Evolutionary conservation across 352 stramenopile species (phyloP), one percentile per base, ranked within the genome.

Genomic region (Phytophthora rubi): DNA sequence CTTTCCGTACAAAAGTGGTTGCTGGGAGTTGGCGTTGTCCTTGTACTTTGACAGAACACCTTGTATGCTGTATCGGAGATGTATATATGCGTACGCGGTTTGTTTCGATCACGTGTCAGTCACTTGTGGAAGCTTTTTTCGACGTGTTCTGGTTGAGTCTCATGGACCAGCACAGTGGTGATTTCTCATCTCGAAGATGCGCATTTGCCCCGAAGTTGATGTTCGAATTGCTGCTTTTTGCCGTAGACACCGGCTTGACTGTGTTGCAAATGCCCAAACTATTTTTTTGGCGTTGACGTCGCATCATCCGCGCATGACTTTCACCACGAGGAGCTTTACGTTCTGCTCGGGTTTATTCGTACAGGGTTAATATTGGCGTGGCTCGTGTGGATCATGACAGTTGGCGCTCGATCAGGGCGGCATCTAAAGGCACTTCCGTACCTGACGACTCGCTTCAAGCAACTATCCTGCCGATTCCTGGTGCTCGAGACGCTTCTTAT

Each of bases 381-480:
- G 90, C 80, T 92, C 15, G 70, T 79, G 1, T 96, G 88, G 88
- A 88, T 95, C 18, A 69, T 78, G 39, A 74, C 68, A 52, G 81
- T 91, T 55, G 84, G 82, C 16, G 83, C 75, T 52, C 69, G 77
- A 57, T 92, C 88, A 0, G 77, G 82, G 2, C 64, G 70, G 5
- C 76, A 92, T 47, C n/a, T 97, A 21, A 89, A 88, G 12, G 71
- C 72, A 16, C 59, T 97, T 6, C 81, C 86, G 28, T 97, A 97
- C 70, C 95, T 97, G 85, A 80, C 83, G 4, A 92, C 88, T 21
- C 89, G 90, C 4, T 93, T 90, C 52, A 86, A 95, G 73, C 90
- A 96, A 54, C 73, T 97, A 6, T 96, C 89, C 47, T 97, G 93
- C 62, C 86, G 90, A 12, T 97, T 96, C 59, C 61, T 96, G 12